Conservation (phyloP, 768 basidiomycete genomes). For the Pisolithus albus region DNA sequence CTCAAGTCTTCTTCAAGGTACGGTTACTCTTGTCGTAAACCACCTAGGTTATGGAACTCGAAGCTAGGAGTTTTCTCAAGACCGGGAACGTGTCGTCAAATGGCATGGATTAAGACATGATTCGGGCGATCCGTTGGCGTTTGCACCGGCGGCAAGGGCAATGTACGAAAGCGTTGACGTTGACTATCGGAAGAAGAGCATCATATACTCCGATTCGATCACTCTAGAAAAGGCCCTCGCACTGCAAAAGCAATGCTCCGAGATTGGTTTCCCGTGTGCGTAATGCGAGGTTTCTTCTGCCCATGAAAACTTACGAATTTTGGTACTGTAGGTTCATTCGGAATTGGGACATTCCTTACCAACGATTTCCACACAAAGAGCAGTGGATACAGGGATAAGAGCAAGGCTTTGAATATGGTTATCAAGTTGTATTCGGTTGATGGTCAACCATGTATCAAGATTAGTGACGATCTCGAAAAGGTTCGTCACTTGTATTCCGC, state of each 20-base stretch:
- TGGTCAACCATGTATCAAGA: slow-evolving; percentile 76
- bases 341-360: slow-evolving; percentile 88
- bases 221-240: slow-evolving; percentile 62
- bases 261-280: slow-evolving; percentile 62
- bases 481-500: slow-evolving; percentile 24
- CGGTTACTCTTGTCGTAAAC: slow-evolving; percentile 1
- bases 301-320: not conserved
- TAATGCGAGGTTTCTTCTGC: not conserved
- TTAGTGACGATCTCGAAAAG: slow-evolving; percentile 90
- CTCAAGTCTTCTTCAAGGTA: slow-evolving; percentile 76
- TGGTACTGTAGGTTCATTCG: slow-evolving; percentile 62
- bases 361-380: slow-evolving; percentile 69
- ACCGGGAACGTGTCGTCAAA: slow-evolving; percentile 53
- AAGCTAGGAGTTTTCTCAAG: slow-evolving; percentile 48
- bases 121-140: slow-evolving; percentile 84
- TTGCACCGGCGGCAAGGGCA: slow-evolving; percentile 65
- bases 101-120: slow-evolving; percentile 92
- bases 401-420: slow-evolving; percentile 88
- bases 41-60: not conserved
- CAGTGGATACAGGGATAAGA: slow-evolving; percentile 46
- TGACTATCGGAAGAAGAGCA: slow-evolving; percentile 53
- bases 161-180: slow-evolving; percentile 69
- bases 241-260: slow-evolving; percentile 65
- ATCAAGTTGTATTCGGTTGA: slow-evolving; percentile 82
- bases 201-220: slow-evolving; percentile 83